Percentiles rank a stretch among this genome's conserved stretches.
These are phyloP conservation scores for Handroanthus guayacan DNA, from an alignment of 257 asterid genomes.

Conservation along the genomic window DNA sequence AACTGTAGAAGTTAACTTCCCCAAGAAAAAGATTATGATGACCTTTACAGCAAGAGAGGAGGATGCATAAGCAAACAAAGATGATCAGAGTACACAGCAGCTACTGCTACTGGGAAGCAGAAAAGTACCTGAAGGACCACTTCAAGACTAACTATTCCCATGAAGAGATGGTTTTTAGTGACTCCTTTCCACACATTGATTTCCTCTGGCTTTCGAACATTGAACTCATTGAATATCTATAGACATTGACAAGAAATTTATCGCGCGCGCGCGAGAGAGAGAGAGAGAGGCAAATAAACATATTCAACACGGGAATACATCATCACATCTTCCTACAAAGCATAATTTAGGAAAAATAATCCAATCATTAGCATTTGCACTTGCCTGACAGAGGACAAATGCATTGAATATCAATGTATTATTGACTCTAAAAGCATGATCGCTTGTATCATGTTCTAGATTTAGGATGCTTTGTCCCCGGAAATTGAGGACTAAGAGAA, in stretches of 20 bases:
- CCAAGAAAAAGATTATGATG: slow-evolving; percentile 57
- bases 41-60: background rate
- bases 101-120: too few species aligned
- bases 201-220: slow-evolving; percentile 94
- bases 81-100: background rate
- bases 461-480: slow-evolving; percentile 55
- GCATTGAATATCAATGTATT: slow-evolving; percentile 76
- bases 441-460: slow-evolving; percentile 45
- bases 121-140: slow-evolving; percentile 78
- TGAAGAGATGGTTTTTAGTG: slow-evolving; percentile 72
- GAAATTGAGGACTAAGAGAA: slow-evolving; percentile 72
- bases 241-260: background rate
- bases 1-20: slow-evolving; percentile 62
- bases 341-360: too few species aligned
- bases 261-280: background rate
- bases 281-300: background rate
- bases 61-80: background rate
- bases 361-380: background rate
- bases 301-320: too few species aligned
- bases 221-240: slow-evolving; percentile 84
- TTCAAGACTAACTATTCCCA: slow-evolving; percentile 69
- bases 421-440: slow-evolving; percentile 54
- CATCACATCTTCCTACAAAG: too few species aligned
- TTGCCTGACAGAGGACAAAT: slow-evolving; percentile 74
- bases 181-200: slow-evolving; percentile 82